Conservation (phyloP, 169 alveolate species). For the Cryptosporidium ubiquitum region DNA sequence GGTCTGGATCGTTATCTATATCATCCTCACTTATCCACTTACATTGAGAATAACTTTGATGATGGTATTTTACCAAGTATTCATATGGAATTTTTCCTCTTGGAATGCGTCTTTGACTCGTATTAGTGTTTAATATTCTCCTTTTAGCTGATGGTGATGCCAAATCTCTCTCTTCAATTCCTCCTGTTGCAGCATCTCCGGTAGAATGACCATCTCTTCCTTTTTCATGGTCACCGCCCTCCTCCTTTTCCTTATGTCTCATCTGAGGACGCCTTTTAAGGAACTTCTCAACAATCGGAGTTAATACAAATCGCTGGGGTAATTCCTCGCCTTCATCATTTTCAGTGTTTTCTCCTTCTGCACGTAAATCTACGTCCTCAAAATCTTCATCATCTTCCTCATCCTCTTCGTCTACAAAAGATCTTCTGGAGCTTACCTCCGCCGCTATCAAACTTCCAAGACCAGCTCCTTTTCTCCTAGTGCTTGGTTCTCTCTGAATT, state of each 20-base stretch:
- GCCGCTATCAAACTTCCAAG: slow-evolving; percentile 71
- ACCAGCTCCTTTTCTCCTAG: slow-evolving; percentile 56
- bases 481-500: slow-evolving; percentile 51
- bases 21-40: slow-evolving; percentile 74
- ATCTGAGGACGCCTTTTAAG: slow-evolving; percentile 70
- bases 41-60: slow-evolving; percentile 69
- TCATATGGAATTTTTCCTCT: slow-evolving; percentile 72
- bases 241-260: slow-evolving; percentile 33
- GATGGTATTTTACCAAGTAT: slow-evolving; percentile 62
- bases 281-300: slow-evolving; percentile 69
- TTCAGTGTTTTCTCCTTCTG: slow-evolving; percentile 55
- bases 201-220: neutral
- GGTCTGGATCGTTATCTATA: slow-evolving; percentile 69
- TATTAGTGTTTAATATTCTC: neutral
- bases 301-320: slow-evolving; percentile 49
- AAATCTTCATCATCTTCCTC: slow-evolving; percentile 45
- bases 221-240: neutral
- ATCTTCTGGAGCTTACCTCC: slow-evolving; percentile 31
- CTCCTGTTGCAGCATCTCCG: neutral
- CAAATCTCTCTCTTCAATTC: neutral
- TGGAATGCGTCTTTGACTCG: slow-evolving; percentile 54
- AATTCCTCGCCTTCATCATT: slow-evolving; percentile 36
- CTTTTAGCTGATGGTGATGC: neutral
- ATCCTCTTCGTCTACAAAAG: slow-evolving; percentile 35
- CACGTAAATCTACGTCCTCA: slow-evolving; percentile 15